A percentile compares a stretch with the other conserved stretches of the same genome.
Evolutionary conservation across 1,284 basidiomycete species (phyloP).

Genomic region (Ustilago bromivora): DNA sequence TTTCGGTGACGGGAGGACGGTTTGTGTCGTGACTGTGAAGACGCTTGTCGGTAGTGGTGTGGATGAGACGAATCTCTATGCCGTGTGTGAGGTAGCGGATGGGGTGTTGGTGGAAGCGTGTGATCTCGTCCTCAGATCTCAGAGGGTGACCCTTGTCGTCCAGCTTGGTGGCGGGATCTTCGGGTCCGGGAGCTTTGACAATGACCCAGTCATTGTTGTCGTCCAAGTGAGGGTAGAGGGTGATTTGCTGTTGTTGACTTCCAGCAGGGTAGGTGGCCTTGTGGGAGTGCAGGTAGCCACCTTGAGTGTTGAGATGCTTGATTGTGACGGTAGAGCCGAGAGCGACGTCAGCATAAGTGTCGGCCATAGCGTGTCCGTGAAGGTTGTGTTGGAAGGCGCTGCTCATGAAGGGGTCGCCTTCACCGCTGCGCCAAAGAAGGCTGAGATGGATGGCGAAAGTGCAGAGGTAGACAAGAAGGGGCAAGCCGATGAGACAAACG

Average conservation of each 20-base stretch:
- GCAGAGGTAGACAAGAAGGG: constrained; percentile 88
- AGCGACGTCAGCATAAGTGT: constrained; percentile 88
- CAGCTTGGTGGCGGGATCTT: constrained; percentile 73
- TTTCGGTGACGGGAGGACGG: constrained; percentile 94
- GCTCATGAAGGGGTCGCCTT: constrained; percentile 99
- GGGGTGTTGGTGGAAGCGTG: constrained; percentile 70
- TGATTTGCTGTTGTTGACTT: constrained; percentile 90
- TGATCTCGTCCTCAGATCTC: constrained; percentile 52
- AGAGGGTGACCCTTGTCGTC: constrained; percentile 63
- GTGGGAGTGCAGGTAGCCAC: constrained; percentile 97
- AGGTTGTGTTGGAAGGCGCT: constrained; percentile 97
- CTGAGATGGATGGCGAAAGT: constrained; percentile 96
- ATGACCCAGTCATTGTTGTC: constrained; percentile 91
- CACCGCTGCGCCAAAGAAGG: constrained; percentile 87
- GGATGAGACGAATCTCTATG: constrained; percentile 84
- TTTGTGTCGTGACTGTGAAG: constrained; percentile 90
- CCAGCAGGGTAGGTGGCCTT: constrained; percentile 82
- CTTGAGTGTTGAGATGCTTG: constrained; percentile 94
- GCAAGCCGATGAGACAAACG: constrained; percentile 86
- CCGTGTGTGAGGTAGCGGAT: constrained; percentile 78
- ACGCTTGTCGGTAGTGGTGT: constrained; percentile 83
- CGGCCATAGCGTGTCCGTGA: constrained; percentile 87
- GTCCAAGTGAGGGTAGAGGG: constrained; percentile 95
- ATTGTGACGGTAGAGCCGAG: constrained; percentile 86
- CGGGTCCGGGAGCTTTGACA: constrained; percentile 72